These are phyloP conservation scores for Ophiosphaerella herpotricha DNA, from an alignment of 2,329 filamentous ascomycete species.

Conservation along the genomic window DNA sequence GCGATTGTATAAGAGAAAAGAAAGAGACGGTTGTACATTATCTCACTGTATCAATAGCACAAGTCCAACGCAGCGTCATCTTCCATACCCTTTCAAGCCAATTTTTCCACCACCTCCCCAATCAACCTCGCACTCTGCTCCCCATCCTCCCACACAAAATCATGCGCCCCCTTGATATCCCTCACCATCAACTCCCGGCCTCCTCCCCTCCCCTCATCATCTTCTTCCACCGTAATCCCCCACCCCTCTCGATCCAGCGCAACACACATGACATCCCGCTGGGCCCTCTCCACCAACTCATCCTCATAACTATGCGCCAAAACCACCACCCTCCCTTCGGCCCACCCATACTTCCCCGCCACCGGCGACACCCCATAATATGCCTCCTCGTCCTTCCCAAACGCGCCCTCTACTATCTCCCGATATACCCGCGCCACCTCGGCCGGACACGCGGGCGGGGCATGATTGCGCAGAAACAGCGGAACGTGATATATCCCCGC, in stretches of 20 bases:
- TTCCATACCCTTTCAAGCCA: conserved; percentile 11
- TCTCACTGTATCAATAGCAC: conserved; percentile 38
- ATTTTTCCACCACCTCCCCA: conserved; percentile 28
- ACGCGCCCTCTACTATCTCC: conserved; percentile 63
- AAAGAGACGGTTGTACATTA: conserved; percentile 34
- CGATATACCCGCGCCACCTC: conserved; percentile 57
- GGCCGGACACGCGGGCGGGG: conserved; percentile 32
- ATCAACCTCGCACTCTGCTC: conserved; percentile 57
- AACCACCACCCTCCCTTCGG: conserved; percentile 45
- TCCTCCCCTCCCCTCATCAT: conserved; percentile 28
- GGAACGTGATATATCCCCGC: conserved; percentile 71
- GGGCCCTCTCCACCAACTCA: conserved; percentile 58
- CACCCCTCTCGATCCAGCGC: conserved; percentile 53
- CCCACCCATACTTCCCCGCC: conserved; percentile 51
- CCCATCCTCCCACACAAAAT: conserved; percentile 67
- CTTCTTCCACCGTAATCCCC: conserved; percentile 32
- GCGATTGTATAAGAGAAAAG: background rate
- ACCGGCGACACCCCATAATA: conserved; percentile 57
- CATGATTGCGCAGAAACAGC: conserved; percentile 55
- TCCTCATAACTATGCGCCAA: conserved; percentile 55
- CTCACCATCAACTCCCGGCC: conserved; percentile 45
- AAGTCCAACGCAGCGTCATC: conserved; percentile 21
- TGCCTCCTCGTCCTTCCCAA: conserved; percentile 52
- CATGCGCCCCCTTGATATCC: conserved; percentile 63
- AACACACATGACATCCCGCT: conserved; percentile 62